Base-by-base conservation (phyloP, 176 grass and related monocot genomes). In the Triticum monococcum region DNA sequence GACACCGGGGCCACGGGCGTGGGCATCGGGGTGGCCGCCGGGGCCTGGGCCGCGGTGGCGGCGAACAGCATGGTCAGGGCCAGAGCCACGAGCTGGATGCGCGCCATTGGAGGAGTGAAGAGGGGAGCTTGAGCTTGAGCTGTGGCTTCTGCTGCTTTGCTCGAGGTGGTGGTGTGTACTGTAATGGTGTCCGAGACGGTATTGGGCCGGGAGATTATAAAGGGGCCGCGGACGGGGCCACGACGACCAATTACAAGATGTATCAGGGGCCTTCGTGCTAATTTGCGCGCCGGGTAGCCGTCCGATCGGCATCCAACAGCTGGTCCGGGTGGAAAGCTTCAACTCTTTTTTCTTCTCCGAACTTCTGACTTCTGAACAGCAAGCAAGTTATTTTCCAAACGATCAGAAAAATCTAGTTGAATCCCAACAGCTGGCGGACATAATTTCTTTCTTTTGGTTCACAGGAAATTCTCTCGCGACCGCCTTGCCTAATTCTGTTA, bases 31-130 rank as follows among this genome's bases (percentile, higher is more conserved):
- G 87, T 80, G 68, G 83, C 79, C 35, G 78, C 67, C 61, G 87
- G 91, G 14, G 81, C 91, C 88, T 93, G 91, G 11, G 91, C 91
- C 38, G 85, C 54, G 1, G 65, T 68, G 2, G 57, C 79, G 37
- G 89, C 88, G 67, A 85, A 86, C 68, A 93, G 83, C 82, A 86
- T 83, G 46, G 91, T 86, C 81, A 93, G 68, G 77, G 89, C 86
- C 67, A 91, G 3, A 65, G 89, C 79, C 18, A 83, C 77, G 12
- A 90, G 61, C 60, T 79, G 89, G 83, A 86, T 48, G 63, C 88
- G 92, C 85, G 85, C 91, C 91, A 93, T 93, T 86, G 38, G 11
- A 81, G 67, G 60, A 24, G 77, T 17, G 25, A 45, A 18, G 4
- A 38, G 30, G n/a, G n/a, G 87, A 59, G 78, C 72, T 22, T 30